Base-by-base conservation (phyloP, 1,284 basidiomycete genomes). In the Mrakiaceae sp. region DNA sequence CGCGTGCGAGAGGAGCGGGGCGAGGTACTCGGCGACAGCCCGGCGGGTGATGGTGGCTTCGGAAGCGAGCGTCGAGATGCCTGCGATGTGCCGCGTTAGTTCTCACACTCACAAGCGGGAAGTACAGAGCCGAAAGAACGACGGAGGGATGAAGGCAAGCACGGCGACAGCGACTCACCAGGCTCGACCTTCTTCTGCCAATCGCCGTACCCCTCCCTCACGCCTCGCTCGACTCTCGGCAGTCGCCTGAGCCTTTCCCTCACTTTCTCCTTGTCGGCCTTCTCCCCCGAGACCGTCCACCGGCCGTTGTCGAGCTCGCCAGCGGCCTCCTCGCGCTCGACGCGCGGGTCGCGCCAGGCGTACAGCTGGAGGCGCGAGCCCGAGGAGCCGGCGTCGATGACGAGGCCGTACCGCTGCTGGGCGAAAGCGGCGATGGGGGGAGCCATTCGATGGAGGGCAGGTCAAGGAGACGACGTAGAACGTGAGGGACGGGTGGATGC, bases 361-460 rank as follows among this genome's bases (percentile, higher is more conserved):
- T 98, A 98, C 70, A 98, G 91, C 77, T 96, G 94, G 58, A 98
- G 81, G 59, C 96, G 82, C 5, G 94, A 98, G 49, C 95, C 95
- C 10, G 93, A 97, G 72, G 92, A 96, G 69, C 95, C 95, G 71
- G 95, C 95, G 79, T 99, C 95, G 74, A 99, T 88, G 66, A 98
- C 91, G 68, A 98, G 85, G 60, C 92, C 94, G 78, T 95, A 98
- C 70, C 87, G 86, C 69, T 90, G 86, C 64, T 85, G 84, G 65
- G 81, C 77, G 64, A 88, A 52, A 2, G 54, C 12, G 42, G 59
- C 40, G 44, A 52, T 47, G 11, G 60, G 47, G 47, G 63, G 57
- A 14, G 63, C 57, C 63, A 64, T 64, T n/a, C 11, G 44, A n/a
- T 39, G 55, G 42, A 53, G 49, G 47, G 27, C 3, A 8, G 40